Percentiles rank a stretch among this genome's conserved stretches.
Evolutionary conservation across 2,329 filamentous ascomycete genomes (phyloP).

Genomic region (Orbilia quercus): DNA sequence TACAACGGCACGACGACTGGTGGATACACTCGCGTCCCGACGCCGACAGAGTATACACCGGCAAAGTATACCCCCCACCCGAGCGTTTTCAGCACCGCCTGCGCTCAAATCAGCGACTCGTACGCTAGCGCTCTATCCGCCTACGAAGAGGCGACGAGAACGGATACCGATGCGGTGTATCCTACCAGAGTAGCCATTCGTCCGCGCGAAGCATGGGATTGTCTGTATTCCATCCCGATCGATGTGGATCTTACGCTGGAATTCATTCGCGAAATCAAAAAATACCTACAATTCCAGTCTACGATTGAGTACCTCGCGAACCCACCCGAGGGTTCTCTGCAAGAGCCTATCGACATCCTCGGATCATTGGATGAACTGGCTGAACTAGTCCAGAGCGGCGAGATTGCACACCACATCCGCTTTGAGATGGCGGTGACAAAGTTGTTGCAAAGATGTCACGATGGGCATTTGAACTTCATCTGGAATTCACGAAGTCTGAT

Average conservation of each 20-base stretch:
- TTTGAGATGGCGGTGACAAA: conserved; percentile 41
- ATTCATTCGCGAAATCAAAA: conserved; percentile 36
- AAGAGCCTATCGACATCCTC: conserved; percentile 45
- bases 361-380: conserved; percentile 39
- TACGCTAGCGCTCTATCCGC: conserved; percentile 22
- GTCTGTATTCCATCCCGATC: conserved; percentile 47
- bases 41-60: conserved; percentile 22
- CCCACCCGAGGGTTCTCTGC: conserved; percentile 38
- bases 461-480: conserved; percentile 41
- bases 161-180: conserved; percentile 5
- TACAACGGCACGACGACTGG: conserved; percentile 11
- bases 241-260: conserved; percentile 32
- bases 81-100: conserved; percentile 35
- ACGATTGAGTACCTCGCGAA: conserved; percentile 44
- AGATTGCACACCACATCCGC: conserved; percentile 37
- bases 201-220: conserved; percentile 52
- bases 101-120: conserved; percentile 25
- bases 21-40: conserved; percentile 3
- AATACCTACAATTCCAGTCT: conserved; percentile 49
- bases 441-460: conserved; percentile 43
- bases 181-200: conserved; percentile 33
- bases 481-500: conserved; percentile 20
- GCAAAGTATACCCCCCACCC: conserved; percentile 37
- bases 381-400: conserved; percentile 16
- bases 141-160: conserved; percentile 4